Base-by-base conservation (phyloP, 495 filamentous ascomycete species). In the Hypoxylon rickii region DNA sequence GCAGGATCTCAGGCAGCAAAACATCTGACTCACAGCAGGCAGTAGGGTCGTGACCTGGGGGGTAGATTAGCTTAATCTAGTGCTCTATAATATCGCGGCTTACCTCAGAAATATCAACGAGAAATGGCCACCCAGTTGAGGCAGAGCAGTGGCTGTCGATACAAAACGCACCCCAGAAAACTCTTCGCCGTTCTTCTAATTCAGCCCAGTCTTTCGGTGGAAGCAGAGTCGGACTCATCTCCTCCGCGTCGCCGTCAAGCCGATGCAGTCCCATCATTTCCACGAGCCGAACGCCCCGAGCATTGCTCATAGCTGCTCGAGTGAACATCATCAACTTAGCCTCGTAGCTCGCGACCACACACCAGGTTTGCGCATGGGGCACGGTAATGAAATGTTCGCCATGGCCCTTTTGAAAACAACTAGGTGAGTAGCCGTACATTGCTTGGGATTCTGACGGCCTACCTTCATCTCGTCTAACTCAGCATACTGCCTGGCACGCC, bases 91-190 rank as follows among this genome's bases (percentile, higher is more conserved):
- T 15, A 42, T 7, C 22, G 26, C 13, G 11, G 19, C 68, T 45
- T 59, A 72, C 76, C 37, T 77, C 70, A 29, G 64, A 54, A 3
- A 63, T 38, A 21, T 79, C 72, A 39, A 79, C 72, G 18, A 79
- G 43, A 20, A 63, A 65, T 5, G 78, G 73, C 76, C 76, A 81
- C 1, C 76, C 77, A 1, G 76, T 77, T 16, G 73, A 76, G 37
- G 77, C 72, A 44, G 66, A 72, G 15, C 66, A 70, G 39, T 79
- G 79, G 15, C 72, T 67, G 52, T 84, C 80, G 18, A 82, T 72
- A 17, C 71, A 70, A 38, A 79, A 83, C 1, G 75, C 66, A 7
- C 69, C 74, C 81, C 80, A 84, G 48, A 83, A 83, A 3, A 75
- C 51, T 7, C 81, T 55, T 5, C 81, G 68, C 13, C 79, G 70